Evolutionary conservation across 1,284 basidiomycete species (phyloP).

Genomic region (Mycocalia duriaeana): DNA sequence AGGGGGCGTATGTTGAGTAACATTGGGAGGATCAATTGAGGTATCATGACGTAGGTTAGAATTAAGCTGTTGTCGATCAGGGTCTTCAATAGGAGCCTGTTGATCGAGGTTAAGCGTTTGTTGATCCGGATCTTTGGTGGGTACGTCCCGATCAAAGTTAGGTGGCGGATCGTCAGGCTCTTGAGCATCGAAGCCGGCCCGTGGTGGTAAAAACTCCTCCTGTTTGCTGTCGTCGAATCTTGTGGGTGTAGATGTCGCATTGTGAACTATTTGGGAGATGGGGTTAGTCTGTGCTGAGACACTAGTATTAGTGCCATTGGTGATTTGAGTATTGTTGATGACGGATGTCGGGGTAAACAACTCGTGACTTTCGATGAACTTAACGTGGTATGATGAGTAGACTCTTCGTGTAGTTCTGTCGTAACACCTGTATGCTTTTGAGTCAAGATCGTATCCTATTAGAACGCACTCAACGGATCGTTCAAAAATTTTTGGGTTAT

Average conservation of each 20-base stretch:
- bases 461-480: conserved; percentile 21
- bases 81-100: too few species aligned
- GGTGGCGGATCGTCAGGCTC: too few species aligned
- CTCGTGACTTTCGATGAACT: conserved; percentile 23
- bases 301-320: background rate
- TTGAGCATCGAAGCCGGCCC: too few species aligned
- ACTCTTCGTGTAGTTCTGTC: conserved; percentile 13
- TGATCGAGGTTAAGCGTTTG: too few species aligned
- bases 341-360: background rate
- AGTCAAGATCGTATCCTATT: conserved; percentile 20
- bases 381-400: conserved; percentile 19
- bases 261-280: background rate
- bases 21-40: too few species aligned
- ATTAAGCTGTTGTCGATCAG: too few species aligned
- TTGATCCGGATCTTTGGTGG: too few species aligned
- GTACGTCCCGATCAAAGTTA: too few species aligned
- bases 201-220: background rate
- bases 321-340: background rate
- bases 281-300: too few species aligned
- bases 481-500: conserved; percentile 21
- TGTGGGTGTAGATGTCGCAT: background rate
- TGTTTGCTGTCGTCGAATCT: background rate
- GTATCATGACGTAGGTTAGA: too few species aligned
- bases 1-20: too few species aligned
- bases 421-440: conserved; percentile 22